phyloP scores from a whole-genome alignment of 2,329 filamentous ascomycete genomes.

The Diplodia seriata region DNA sequence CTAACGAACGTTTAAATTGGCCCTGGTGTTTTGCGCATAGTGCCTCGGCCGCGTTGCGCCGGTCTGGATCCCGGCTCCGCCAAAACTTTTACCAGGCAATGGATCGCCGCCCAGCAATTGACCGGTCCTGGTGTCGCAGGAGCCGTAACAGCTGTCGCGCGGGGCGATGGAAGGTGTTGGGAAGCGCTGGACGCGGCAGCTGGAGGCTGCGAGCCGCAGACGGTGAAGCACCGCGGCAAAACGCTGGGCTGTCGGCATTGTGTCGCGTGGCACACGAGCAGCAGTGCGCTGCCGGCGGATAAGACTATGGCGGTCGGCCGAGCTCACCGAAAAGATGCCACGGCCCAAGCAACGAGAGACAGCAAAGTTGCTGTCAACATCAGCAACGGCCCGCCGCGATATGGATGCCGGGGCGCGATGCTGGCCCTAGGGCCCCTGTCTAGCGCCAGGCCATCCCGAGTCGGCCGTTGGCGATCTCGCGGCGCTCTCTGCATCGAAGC shows the following conservation, averaged over 20 bases:
- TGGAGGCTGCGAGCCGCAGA: not conserved
- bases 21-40: conserved; percentile 23
- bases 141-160: conserved; percentile 1
- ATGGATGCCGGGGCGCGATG: conserved; percentile 15
- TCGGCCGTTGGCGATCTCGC: conserved; percentile 22
- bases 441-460: conserved; percentile 17
- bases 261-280: conserved; percentile 21
- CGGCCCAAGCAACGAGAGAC: not conserved
- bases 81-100: conserved; percentile 15
- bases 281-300: no score
- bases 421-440: conserved; percentile 10
- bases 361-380: conserved; percentile 27
- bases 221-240: conserved; percentile 12
- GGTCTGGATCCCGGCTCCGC: conserved; percentile 24
- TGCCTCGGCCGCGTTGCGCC: conserved; percentile 9
- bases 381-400: conserved; percentile 26
- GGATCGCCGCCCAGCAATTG: conserved; percentile 2
- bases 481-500: conserved; percentile 29
- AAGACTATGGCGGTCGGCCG: conserved; percentile 14
- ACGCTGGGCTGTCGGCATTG: conserved; percentile 6
- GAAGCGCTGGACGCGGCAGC: not conserved
- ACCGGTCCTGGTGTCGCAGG: conserved; percentile 20
- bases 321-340: conserved; percentile 10
- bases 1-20: conserved; percentile 30
- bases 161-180: not conserved